Evolutionary conservation across 345 rosid genomes (phyloP), one percentile per base, ranked within the genome.

Genomic region (Euphorbia pulcherrima): DNA sequence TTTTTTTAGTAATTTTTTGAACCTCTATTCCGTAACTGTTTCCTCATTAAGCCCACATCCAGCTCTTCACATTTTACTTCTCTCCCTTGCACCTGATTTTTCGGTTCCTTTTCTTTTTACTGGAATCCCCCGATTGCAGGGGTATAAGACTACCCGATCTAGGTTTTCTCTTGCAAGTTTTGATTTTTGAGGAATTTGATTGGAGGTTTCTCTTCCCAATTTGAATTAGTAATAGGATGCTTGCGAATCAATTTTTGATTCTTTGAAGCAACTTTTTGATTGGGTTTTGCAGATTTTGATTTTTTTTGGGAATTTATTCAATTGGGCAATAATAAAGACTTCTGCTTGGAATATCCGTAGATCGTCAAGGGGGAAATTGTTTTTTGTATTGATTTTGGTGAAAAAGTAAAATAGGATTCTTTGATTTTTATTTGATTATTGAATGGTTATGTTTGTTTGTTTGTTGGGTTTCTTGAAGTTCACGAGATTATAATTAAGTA

Each of bases 401-500:
- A 56, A 27, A 46, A 23, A 44, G 47, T 62, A 14, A n/a, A 70
- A 62, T 28, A 28, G 41, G 54, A 40, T 39, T n/a, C n/a, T n/a
- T 70, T 62, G 58, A 64, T 64, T 57, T 46, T 65, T 52, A 66
- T 66, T 51, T 66, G 18, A 28, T 39, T 58, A 1, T 60, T 52
- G 47, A 37, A 51, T 51, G 52, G 56, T 41, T 8, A 54, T 60
- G 62, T 73, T 60, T 62, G 71, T 52, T 60, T 60, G 62, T 73
- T 60, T 62, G 71, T 52, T 60, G 52, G 62, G 55, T 60, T 60
- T 67, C 62, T 73, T 53, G 71, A 61, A 26, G 20, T 73, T 60
- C 71, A 59, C 71, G 62, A 67, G 67, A 67, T n/a, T n/a, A n/a
- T 52, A 50, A 37, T 60, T 52, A 60, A 67, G 60, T 14, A 71